Evolutionary conservation across 2,329 filamentous ascomycete species (phyloP), one percentile per base, ranked within the genome.

Genomic region (Coniochaeta pulveracea): DNA sequence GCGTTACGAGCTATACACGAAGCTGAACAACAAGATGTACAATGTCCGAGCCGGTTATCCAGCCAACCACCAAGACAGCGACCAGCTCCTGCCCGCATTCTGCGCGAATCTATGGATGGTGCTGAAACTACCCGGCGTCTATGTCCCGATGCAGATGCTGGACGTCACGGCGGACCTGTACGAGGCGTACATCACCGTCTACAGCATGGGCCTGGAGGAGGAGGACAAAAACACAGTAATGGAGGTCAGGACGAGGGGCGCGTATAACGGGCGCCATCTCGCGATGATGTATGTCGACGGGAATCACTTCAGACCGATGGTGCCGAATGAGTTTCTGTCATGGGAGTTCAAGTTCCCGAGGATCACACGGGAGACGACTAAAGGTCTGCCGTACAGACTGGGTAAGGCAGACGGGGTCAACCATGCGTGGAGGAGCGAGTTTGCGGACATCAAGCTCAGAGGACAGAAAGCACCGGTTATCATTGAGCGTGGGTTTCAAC

Each of bases 161-260:
- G 42, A 50, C 34, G 35, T 57, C 5, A 56, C 50, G 0, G 53
- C 54, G 1, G 51, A 56, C 33, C 40, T 57, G 4, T 56, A 56
- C 33, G 47, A 49, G 6, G 37, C 55, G 8, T 51, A 46, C 34
- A 33, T 56, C 14, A 43, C 55, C 3, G 45, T 51, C 14, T 57
- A 52, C 39, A 48, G 45, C 10, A 41, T 40, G n/a, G 19, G 42
- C 11, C 34, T 4, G 1, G 2, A 1, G 15, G 25, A 38, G 31
- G 16, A 18, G 10, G 8, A 9, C 10, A 26, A 24, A 9, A 28
- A 40, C 11, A 26, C 30, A 26, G 41, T 50, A 11, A 43, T 44
- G 18, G 46, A 51, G 36, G 44, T 50, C 25, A 45, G 41, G 17
- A 39, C 48, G 7, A 46, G 44, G 8, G 54, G 54, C 7, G 40